phyloP scores from a whole-genome alignment of 1,284 basidiomycete species.

The Exobasidium cylindrosporum region DNA sequence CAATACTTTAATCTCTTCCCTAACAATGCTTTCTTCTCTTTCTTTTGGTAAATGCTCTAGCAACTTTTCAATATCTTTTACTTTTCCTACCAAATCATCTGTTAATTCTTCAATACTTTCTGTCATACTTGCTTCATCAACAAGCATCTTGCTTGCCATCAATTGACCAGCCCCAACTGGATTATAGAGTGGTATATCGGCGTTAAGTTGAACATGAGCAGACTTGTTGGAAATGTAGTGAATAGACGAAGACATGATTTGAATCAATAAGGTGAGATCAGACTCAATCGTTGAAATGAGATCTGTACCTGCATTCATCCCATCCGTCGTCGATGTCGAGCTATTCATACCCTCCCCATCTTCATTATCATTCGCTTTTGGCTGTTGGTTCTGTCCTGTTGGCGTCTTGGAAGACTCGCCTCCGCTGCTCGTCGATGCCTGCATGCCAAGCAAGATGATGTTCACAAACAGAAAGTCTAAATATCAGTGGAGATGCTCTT shows the following conservation, averaged over 20 bases:
- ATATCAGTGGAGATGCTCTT: no score
- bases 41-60: constrained; percentile 10
- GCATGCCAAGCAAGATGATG: background rate
- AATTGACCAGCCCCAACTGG: background rate
- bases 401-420: background rate
- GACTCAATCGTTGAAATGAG: constrained; percentile 5
- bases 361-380: background rate
- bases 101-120: constrained; percentile 18
- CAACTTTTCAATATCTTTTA: constrained; percentile 15
- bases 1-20: background rate
- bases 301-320: background rate
- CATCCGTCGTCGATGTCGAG: background rate
- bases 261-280: constrained; percentile 7
- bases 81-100: constrained; percentile 17
- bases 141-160: background rate
- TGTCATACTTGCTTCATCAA: constrained; percentile 14
- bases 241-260: constrained; percentile 6
- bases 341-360: background rate
- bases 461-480: no score
- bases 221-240: constrained; percentile 2
- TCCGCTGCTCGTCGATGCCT: background rate
- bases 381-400: background rate
- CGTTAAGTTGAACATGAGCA: constrained; percentile 4
- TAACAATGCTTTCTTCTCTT: background rate
- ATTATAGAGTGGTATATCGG: background rate